Base-by-base conservation (phyloP, 2,329 filamentous ascomycete genomes). In the Penicillium brevicompactum region DNA sequence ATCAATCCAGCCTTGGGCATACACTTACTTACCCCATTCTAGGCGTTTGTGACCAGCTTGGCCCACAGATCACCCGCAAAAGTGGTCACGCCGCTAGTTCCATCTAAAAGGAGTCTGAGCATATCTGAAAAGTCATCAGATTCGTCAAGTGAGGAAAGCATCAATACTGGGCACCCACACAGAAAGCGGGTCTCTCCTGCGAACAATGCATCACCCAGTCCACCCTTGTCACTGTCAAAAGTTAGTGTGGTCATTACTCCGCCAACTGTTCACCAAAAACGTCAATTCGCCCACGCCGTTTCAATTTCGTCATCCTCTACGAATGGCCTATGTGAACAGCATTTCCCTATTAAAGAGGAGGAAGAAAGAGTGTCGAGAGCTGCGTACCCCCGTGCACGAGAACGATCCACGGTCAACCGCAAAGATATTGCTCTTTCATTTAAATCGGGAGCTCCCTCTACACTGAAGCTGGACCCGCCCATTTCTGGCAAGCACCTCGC, bases 31-130 rank as follows among this genome's bases (percentile, higher is more conserved):
- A 46, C 6, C 8, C 34, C 5, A 21, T 5, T 46, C 13, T 46
- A 4, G 22, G 38, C 50, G 1, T 57, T 58, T 31, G 31, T 57
- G 32, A 41, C 58, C 27, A 51, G 56, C 13, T 30, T 66, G 9
- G 49, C 61, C 1, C 62, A 65, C 52, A 59, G 60, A 2, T 47
- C 49, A 47, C 45, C 60, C 3, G 38, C 16, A 21, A 41, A 41
- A n/a, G 60, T 61, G 24, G 5, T 13, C 14, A 14, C 13, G 5
- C 11, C 13, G 7, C 2, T 37, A 0, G 40, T 50, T n/a, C 46
- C 51, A 21, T 9, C 37, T 1, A 54, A 54, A 13, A 51, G 52
- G 14, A 46, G 34, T 10, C 1, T 51, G 6, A 47, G 32, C 8
- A 2, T 4, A 21, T 51, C 42, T 5, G 41, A 49, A 5, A 34